These are phyloP conservation scores for Hyaloscypha finlandica DNA, from an alignment of 495 filamentous ascomycete genomes.

Conservation along the genomic window DNA sequence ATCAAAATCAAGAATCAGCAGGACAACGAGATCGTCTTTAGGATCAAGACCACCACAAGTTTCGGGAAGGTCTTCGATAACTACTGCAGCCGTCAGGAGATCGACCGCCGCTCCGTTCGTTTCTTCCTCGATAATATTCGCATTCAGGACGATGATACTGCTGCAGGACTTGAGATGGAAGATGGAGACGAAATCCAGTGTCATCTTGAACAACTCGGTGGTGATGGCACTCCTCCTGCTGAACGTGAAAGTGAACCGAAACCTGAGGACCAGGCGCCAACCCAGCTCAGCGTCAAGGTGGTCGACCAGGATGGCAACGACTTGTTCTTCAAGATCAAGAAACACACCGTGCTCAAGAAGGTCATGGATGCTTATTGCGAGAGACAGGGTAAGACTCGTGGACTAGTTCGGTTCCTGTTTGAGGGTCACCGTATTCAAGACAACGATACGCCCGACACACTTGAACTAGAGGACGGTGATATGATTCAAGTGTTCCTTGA, in stretches of 20 bases:
- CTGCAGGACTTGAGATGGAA: constrained; percentile 8
- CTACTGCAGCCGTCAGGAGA: neutral
- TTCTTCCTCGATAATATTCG: constrained; percentile 11
- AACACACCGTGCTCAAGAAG: constrained; percentile 72
- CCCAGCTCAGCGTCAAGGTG: neutral
- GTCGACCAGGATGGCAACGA: constrained; percentile 32
- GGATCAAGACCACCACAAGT: constrained; percentile 14
- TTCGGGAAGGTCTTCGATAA: constrained; percentile 11
- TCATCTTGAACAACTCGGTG: constrained; percentile 12
- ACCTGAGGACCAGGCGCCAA: neutral
- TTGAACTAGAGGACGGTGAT: constrained; percentile 1
- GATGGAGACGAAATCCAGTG: constrained; percentile 16
- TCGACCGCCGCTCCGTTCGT: neutral
- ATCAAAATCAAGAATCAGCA: constrained; percentile 12
- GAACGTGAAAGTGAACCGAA: neutral
- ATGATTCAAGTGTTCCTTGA: neutral
- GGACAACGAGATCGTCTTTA: constrained; percentile 1
- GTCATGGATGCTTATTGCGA: constrained; percentile 68
- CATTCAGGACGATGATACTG: constrained; percentile 1
- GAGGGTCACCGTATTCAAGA: constrained; percentile 70
- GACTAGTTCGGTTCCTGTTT: constrained; percentile 74
- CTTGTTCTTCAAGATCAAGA: constrained; percentile 80
- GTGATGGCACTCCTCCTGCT: neutral
- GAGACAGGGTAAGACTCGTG: constrained; percentile 65
- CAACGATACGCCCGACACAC: constrained; percentile 47